Evolutionary conservation across 164 flowering plant species (phyloP), one percentile per base, ranked within the genome.

Genomic region (Cinnamomum chago): DNA sequence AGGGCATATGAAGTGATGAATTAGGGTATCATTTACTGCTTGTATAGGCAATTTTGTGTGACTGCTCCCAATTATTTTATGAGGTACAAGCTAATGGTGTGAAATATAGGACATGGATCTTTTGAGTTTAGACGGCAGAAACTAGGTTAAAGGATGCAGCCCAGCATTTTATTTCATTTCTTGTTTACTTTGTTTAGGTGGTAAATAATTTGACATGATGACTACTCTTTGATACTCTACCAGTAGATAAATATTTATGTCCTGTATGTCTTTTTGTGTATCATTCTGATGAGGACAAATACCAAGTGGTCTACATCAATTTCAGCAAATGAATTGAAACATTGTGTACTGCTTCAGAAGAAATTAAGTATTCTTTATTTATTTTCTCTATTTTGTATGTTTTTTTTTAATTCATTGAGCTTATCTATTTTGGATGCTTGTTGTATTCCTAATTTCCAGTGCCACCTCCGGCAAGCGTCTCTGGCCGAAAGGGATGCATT

Each of bases 401-500:
- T 40, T 40, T 40, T 40, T 40, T 40, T 40, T 5, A 0, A 14
- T 23, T 65, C 17, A 9, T 65, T 25, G 27, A 25, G 20, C 65
- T 17, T 50, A 3, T 70, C 27, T 70, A 20, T 13, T 13, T 25
- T 17, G 27, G 33, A 55, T 20, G 24, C 18, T 15, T n/a, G 22
- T 25, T 27, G 12, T 27, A 11, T 52, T 15, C 27, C 17, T 14
- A 5, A 15, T 55, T 81, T 82, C 67, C 92, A 95, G 98, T 84
- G 82, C 85, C 91, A 86, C 70, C 89, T 95, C 6, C 79, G 87
- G 67, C 85, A 83, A 80, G 90, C 89, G 67, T 90, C 92, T 6
- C 77, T 89, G 65, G 85, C 89, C 65, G 97, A 85, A 75, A 67
- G 78, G 1, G 92, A 89, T 83, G 97, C 99, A 22, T 95, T 91